Conservation (phyloP, 169 alveolate species). For the Plasmodium inui region DNA sequence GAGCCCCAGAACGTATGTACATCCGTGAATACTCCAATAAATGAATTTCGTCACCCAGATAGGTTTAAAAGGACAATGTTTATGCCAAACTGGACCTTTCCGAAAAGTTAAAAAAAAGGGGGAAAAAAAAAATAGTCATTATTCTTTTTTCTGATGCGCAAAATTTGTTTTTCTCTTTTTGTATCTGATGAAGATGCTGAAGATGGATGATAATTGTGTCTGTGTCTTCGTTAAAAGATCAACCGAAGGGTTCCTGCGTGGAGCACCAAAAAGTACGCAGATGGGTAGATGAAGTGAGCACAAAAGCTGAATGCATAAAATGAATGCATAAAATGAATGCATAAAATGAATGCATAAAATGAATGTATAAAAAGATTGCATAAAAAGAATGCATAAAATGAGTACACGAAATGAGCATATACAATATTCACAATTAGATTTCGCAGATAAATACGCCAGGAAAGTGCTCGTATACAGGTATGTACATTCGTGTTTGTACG, state of each 20-base stretch:
- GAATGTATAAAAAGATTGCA: too few relatives aligned
- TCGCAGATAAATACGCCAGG: neutral
- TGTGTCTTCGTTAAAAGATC: neutral
- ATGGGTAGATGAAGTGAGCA: neutral
- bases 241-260: neutral
- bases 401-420: too few relatives aligned
- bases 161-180: neutral
- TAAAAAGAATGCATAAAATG: too few relatives aligned
- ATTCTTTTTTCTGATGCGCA: neutral
- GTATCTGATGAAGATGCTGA: neutral
- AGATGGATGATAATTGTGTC: neutral
- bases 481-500: neutral
- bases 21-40: neutral
- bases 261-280: neutral
- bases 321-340: neutral
- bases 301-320: too few relatives aligned
- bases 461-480: neutral
- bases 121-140: neutral
- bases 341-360: neutral
- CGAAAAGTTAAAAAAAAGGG: neutral
- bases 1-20: neutral
- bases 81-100: neutral
- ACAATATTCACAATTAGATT: neutral
- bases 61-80: neutral
- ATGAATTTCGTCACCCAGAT: neutral